Base-by-base conservation (phyloP, 1,284 basidiomycete species). In the Meripilus lineatus region DNA sequence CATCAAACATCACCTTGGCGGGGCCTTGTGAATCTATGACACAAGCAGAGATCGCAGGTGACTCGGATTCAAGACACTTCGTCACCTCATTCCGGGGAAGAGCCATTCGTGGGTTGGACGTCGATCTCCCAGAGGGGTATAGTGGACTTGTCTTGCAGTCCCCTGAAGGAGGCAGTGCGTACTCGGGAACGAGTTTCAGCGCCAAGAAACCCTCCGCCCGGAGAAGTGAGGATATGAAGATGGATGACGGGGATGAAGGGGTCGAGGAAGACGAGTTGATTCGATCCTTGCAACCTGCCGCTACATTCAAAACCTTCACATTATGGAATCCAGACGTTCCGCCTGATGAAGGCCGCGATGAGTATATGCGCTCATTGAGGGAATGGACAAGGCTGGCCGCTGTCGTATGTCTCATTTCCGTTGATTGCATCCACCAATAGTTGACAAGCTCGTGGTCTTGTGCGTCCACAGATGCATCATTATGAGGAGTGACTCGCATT, bases 261-360 rank as follows among this genome's bases (percentile, higher is more conserved):
- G 47, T 40, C 11, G 53, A 49, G 8, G 53, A 59, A 15, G 51
- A 58, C 21, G 57, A 58, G 32, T 52, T 59, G 4, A 56, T 58
- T 17, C 69, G 67, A 40, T 63, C 54, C 14, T 63, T 85, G 42
- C 52, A 61, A 17, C 73, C 81, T 2, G 62, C 62, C 2, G 71
- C 72, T 0, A 70, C 66, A 25, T 90, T 90, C 56, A 64, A 69
- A 3, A 75, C 74, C 1, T 77, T 89, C 52, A 70, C 74, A 18
- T 56, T 90, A 11, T 90, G 87, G 87, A 72, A 80, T 50, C 73
- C 84, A 2, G 88, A 90, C 58, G 73, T 75, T 20, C 75, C 79
- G 0, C 74, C 82, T 0, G 81, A 88, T 49, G 75, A 76, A 39
- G 74, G 72, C 3, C 66, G 65, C 40, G 88, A 90, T 53, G 83